Conservation (phyloP, 108 stramenopile species). For the Nitzschia sp. region DNA sequence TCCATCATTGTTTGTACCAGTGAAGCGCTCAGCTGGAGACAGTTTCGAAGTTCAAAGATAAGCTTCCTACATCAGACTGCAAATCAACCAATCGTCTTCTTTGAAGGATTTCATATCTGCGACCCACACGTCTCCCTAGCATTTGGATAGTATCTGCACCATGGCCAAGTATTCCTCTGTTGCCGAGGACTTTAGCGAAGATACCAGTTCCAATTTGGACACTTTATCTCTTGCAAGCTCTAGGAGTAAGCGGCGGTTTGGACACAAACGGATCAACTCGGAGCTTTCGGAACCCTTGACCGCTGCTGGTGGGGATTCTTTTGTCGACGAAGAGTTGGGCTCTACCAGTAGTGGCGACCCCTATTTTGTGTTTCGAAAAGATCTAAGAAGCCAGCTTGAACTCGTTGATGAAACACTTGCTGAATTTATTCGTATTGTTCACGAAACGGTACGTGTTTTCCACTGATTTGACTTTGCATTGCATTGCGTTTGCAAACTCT, state of each 20-base stretch:
- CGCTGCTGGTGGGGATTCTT: not conserved
- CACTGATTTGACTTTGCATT: not conserved
- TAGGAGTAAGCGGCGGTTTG: slow-evolving; percentile 26
- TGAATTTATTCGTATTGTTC: slow-evolving; percentile 55
- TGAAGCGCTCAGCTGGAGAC: no score
- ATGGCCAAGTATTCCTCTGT: slow-evolving; percentile 14
- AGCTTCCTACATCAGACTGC: no score
- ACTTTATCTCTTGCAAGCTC: slow-evolving; percentile 25
- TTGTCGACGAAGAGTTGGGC: slow-evolving; percentile 26
- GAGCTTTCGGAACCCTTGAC: slow-evolving; percentile 38
- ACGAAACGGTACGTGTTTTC: slow-evolving; percentile 54
- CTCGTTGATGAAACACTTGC: slow-evolving; percentile 58
- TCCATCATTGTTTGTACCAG: no score
- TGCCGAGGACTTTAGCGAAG: slow-evolving; percentile 1
- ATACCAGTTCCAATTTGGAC: not conserved
- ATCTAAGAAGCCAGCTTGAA: slow-evolving; percentile 61
- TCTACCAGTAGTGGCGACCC: slow-evolving; percentile 46
- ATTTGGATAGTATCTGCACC: no score
- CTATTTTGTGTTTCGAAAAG: slow-evolving; percentile 76
- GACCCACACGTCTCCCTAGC: no score
- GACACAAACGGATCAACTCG: slow-evolving; percentile 33
- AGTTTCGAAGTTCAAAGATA: no score
- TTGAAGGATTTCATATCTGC: no score
- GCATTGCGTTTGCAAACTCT: not conserved
- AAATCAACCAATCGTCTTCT: no score